A percentile compares a stretch with the other conserved stretches of the same genome.
phyloP scores from a whole-genome alignment of 1,284 basidiomycete genomes.

The Pholiota adiposa region DNA sequence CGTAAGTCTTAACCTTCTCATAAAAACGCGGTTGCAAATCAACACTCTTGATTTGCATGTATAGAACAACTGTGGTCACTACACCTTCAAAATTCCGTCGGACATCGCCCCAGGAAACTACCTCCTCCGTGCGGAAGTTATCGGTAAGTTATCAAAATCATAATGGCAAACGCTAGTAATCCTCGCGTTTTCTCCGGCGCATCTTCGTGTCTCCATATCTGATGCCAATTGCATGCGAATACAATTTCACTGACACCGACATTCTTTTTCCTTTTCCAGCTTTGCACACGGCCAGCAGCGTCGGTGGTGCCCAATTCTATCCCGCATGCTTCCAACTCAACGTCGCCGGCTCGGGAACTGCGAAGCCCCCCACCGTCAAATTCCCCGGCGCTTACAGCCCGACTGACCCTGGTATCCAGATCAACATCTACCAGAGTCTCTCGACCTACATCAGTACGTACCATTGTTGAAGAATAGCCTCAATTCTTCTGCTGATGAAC shows the following conservation, averaged over 20 bases:
- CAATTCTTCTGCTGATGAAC: not conserved
- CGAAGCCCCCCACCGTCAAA: constrained; percentile 46
- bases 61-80: constrained; percentile 56
- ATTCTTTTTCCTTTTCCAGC: constrained; percentile 29
- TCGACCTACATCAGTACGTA: constrained; percentile 35
- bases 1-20: constrained; percentile 13
- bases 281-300: constrained; percentile 47
- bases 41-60: not conserved
- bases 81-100: constrained; percentile 50
- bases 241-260: not conserved
- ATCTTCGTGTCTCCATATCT: not conserved
- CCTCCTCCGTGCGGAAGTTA: constrained; percentile 55
- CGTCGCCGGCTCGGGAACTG: constrained; percentile 35
- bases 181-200: not conserved
- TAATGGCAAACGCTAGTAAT: not conserved
- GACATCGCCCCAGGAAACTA: constrained; percentile 54
- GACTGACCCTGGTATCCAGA: constrained; percentile 42
- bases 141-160: constrained; percentile 43
- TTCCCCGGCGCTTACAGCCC: constrained; percentile 49
- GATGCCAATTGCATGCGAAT: not conserved
- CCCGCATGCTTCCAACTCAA: constrained; percentile 55
- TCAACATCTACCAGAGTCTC: constrained; percentile 42
- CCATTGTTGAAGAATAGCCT: not conserved
- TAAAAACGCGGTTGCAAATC: not conserved
- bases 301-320: constrained; percentile 57